Evolutionary conservation across 2,329 filamentous ascomycete genomes (phyloP), one percentile per base, ranked within the genome.

Genomic region (Botrytis sinoallii): DNA sequence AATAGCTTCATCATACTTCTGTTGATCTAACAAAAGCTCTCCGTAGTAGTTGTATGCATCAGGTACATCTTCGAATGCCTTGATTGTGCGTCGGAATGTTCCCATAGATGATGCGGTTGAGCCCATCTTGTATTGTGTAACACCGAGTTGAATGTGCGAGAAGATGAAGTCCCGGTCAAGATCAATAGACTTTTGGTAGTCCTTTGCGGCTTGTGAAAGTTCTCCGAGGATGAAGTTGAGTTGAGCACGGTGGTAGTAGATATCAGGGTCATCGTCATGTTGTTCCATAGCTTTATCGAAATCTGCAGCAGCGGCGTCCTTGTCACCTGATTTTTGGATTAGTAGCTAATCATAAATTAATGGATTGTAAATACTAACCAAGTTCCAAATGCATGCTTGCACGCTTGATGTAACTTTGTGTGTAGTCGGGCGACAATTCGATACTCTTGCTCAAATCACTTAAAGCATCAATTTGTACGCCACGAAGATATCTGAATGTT

Each of bases 11-110:
- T 93, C 87, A 84, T 92, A 98, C 84, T 98, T 97, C 84, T 94
- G 92, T 86, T 98, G 96, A 86, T 99, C 96, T 71, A 99, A 90
- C 74, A 99, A 88, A 73, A 99, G 88, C 86, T 99, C 96, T 80
- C 96, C 96, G 81, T 97, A 98, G 89, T 99, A 99, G 88, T 99
- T 99, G 88, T 98, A 99, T 59, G 98, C 96, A 81, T 99, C 96
- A 9, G 95, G 95, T 18, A 97, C 93, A 82, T 95, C 93, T 81
- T 94, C 93, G 82, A 99, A 99, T 85, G 97, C 98, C 91, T 98
- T 99, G 83, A 98, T 95, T 84, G 94, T 97, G 76, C 95, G 89
- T 79, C 95, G 90, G 91, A 99, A 98, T 9, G 96, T 99, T 52
- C 96, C 95, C 94, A 98, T 98, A 65, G 95, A 97, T 14, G 95